These are phyloP conservation scores for Cryptococcus neoformans DNA, from an alignment of 1,284 basidiomycete genomes.

Conservation along the genomic window DNA sequence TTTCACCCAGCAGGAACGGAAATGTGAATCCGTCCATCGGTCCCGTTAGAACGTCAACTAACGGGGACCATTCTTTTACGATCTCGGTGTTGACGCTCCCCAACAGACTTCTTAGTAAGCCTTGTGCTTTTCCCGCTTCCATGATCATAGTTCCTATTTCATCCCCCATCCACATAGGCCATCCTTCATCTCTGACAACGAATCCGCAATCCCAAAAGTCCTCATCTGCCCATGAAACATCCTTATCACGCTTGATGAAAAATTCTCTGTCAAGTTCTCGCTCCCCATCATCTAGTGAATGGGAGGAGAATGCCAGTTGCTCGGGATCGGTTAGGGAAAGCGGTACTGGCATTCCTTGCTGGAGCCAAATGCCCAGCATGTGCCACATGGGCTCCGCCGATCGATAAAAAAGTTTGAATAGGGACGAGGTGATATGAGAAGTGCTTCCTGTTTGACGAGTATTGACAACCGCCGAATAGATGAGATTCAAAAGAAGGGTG, in stretches of 20 bases:
- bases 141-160: slow-evolving; percentile 61
- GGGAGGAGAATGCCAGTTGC: slow-evolving; percentile 5
- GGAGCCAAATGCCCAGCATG: slow-evolving; percentile 69
- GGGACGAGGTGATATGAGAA: slow-evolving; percentile 18
- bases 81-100: slow-evolving; percentile 9
- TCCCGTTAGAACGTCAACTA: slow-evolving; percentile 5
- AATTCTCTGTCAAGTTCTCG: slow-evolving; percentile 66
- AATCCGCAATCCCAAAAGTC: slow-evolving; percentile 81
- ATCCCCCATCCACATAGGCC: slow-evolving; percentile 35
- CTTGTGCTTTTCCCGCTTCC: slow-evolving; percentile 72
- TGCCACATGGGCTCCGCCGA: slow-evolving; percentile 69
- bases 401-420: slow-evolving; percentile 62
- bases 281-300: slow-evolving; percentile 33
- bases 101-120: slow-evolving; percentile 59
- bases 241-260: slow-evolving; percentile 68
- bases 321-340: slow-evolving; percentile 18
- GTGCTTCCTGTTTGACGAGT: slow-evolving; percentile 52
- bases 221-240: slow-evolving; percentile 60
- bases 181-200: slow-evolving; percentile 54
- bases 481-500: slow-evolving; percentile 60
- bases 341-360: slow-evolving; percentile 62
- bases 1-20: neutral
- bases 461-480: slow-evolving; percentile 57
- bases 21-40: no score
- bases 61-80: slow-evolving; percentile 29